Evolutionary conservation across 2,329 filamentous ascomycete genomes (phyloP).

Genomic region (Sporothrix sp.): DNA sequence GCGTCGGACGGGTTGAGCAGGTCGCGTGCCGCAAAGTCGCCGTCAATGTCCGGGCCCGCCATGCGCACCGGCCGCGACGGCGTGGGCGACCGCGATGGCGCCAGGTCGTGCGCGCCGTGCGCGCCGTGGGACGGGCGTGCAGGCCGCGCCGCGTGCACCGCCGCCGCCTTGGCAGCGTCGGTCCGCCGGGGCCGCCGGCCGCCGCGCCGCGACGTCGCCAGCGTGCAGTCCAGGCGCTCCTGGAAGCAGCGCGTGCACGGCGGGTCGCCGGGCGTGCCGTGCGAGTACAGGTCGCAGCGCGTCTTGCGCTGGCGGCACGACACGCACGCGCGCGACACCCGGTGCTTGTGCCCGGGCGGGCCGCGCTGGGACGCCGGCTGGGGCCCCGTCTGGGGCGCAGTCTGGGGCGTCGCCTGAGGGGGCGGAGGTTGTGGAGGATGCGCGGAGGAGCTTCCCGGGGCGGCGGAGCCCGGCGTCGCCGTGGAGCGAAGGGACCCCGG

Average conservation of each 20-base stretch:
- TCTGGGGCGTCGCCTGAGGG: background rate
- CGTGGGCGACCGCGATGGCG: background rate
- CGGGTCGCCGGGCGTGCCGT: slow-evolving; percentile 23
- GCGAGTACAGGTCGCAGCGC: slow-evolving; percentile 19
- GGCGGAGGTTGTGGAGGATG: background rate
- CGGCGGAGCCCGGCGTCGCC: background rate
- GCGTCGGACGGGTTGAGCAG: slow-evolving; percentile 34
- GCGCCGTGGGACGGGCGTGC: too few species aligned
- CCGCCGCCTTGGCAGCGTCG: background rate
- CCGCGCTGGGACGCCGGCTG: background rate
- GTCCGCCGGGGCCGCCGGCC: slow-evolving; percentile 24
- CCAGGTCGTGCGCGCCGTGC: too few species aligned
- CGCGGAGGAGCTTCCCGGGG: too few species aligned
- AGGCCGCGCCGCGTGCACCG: too few species aligned
- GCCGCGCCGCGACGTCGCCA: slow-evolving; percentile 32
- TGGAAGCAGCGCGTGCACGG: slow-evolving; percentile 32
- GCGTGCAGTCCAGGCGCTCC: slow-evolving; percentile 29
- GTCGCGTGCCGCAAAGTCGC: slow-evolving; percentile 32
- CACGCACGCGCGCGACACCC: slow-evolving; percentile 11
- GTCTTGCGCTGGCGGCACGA: slow-evolving; percentile 13
- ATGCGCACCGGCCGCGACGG: slow-evolving; percentile 4
- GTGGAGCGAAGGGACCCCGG: background rate
- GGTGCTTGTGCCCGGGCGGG: slow-evolving; percentile 2
- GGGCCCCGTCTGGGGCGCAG: background rate
- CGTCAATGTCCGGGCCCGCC: slow-evolving; percentile 24